Percentiles rank a stretch among this genome's conserved stretches.
Conservation (phyloP, 2,329 filamentous ascomycete species). For the Fusarium denticulatum region DNA sequence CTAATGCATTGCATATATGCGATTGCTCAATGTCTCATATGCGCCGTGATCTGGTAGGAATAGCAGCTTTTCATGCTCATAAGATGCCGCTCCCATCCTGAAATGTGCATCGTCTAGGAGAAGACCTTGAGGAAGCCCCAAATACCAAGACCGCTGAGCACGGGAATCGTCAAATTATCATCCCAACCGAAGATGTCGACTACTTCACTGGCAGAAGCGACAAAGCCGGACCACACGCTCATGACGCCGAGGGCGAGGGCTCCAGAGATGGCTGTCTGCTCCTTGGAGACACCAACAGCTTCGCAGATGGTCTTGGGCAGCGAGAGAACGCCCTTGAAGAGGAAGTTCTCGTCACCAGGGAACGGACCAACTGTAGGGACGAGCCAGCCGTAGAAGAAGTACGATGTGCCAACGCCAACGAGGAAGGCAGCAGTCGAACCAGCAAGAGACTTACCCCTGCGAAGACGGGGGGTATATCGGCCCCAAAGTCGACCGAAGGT, state of each 20-base stretch:
- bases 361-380: constrained; percentile 75
- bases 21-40: constrained; percentile 24
- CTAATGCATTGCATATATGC: constrained; percentile 19
- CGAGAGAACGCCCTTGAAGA: constrained; percentile 82
- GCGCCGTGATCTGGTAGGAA: not conserved
- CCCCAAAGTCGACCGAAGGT: constrained; percentile 93
- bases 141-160: constrained; percentile 87
- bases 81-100: not conserved
- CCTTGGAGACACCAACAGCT: constrained; percentile 68
- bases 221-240: constrained; percentile 87
- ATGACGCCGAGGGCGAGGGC: constrained; percentile 79
- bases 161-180: constrained; percentile 96
- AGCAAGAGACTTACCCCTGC: constrained; percentile 89
- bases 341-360: constrained; percentile 74
- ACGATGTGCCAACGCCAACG: constrained; percentile 84
- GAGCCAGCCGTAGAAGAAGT: constrained; percentile 88
- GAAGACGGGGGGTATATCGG: constrained; percentile 84
- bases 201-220: constrained; percentile 89
- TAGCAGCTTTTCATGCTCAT: not conserved
- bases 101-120: constrained; percentile 57
- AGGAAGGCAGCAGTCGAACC: constrained; percentile 86
- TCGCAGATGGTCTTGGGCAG: constrained; percentile 70
- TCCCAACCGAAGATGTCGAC: constrained; percentile 94
- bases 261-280: constrained; percentile 73
- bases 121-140: constrained; percentile 93